Percentiles rank a stretch among this genome's conserved stretches.
Conservation (phyloP, 306 rosid species). For the Mimosa bimucronata region DNA sequence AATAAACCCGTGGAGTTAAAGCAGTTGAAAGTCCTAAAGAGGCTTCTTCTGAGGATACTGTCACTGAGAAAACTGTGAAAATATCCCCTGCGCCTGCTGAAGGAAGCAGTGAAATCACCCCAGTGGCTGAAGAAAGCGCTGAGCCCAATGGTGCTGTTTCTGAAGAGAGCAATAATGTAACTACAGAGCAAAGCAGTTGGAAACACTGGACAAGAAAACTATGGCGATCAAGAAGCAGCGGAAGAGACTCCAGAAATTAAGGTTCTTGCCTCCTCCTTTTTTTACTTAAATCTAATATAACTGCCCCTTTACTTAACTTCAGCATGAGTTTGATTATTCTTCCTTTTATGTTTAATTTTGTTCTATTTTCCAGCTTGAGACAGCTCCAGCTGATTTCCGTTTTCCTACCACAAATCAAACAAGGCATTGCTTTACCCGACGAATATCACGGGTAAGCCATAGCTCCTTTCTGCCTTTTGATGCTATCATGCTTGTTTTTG, state of each 20-base stretch:
- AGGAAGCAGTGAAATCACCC: conserved; percentile 34
- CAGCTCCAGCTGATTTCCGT: conserved; percentile 96
- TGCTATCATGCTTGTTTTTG: conserved; percentile 21
- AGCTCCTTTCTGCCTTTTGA: conserved; percentile 18
- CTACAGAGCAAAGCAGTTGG: conserved; percentile 50
- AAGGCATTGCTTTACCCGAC: conserved; percentile 97
- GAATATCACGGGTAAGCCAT: conserved; percentile 81
- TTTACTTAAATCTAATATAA: conserved; percentile 17
- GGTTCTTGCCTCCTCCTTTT: conserved; percentile 42
- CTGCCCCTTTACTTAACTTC: not conserved
- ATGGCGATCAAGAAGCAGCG: conserved; percentile 62
- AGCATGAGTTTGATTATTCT: not conserved
- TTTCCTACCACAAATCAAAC: conserved; percentile 98
- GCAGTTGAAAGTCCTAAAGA: conserved; percentile 48
- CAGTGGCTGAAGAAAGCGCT: conserved; percentile 38
- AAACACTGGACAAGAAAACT: conserved; percentile 43
- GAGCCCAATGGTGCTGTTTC: conserved; percentile 35
- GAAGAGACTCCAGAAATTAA: conserved; percentile 80
- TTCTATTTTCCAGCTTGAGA: conserved; percentile 73
- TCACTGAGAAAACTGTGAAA: conserved; percentile 47
- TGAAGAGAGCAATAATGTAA: conserved; percentile 29
- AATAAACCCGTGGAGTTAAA: conserved; percentile 55
- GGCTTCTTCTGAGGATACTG: conserved; percentile 50
- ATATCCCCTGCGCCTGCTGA: not conserved
- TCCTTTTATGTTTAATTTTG: conserved; percentile 24